Evolutionary conservation across 805 yeast genomes (phyloP), one percentile per base, ranked within the genome.

Genomic region (Candida pseudofarinosa): DNA sequence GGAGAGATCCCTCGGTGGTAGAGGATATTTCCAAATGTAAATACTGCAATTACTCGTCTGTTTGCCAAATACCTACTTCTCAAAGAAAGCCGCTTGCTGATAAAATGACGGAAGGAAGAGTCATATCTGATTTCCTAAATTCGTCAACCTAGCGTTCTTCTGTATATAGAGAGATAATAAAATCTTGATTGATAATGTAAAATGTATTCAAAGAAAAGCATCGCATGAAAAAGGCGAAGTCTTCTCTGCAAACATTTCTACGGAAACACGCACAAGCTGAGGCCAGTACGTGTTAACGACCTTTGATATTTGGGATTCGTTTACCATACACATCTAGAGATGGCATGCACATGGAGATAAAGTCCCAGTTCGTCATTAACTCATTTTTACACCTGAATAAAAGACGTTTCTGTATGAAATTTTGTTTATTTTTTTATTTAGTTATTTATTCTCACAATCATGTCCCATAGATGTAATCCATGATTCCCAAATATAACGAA

Each of bases 11-110:
- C 1, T 53, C 51, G 23, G 73, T 72, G 4, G 67, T 76, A 3
- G 52, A 55, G 6, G 75, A 58, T 48, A 62, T 48, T 42, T 56
- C 60, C 3, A 70, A 71, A 44, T 84, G 91, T 56, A 65, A 60
- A 13, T 63, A 58, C 39, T 84, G 91, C 60, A 80, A 74, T 15
- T 84, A 76, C 55, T 63, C 65, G 19, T 31, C 54, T 3, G 48
- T 43, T 35, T 61, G 67, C 41, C 15, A 47, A 1, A 40, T 57
- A 3, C 63, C 63, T 3, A 58, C 54, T 34, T 36, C 45, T 33
- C 48, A 35, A 12, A 28, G 39, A n/a, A 10, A 26, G 8, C 20
- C 5, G 3, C 39, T 20, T 34, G 37, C 19, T 12, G 34, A 37
- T 32, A 30, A 34, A 6, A 34, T 30, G 13, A 16, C 31, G 12